Conservation (phyloP, 202 grass and related monocot species). For the Schoenoplectus triqueter region DNA sequence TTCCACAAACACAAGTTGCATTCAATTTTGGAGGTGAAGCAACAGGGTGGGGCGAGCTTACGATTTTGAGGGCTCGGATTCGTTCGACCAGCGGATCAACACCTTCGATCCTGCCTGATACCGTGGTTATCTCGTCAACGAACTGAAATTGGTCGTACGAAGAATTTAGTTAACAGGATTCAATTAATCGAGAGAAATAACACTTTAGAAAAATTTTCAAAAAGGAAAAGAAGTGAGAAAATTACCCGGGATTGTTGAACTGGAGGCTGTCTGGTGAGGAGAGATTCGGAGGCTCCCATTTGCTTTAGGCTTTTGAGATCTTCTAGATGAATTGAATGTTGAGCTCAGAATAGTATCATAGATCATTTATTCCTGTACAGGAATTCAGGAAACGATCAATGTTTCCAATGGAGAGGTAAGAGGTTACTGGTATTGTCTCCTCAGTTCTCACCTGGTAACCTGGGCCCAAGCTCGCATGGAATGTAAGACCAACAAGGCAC, state of each 20-base stretch:
- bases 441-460: background rate
- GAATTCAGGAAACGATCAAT: background rate
- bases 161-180: conserved; percentile 2
- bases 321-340: background rate
- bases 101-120: conserved; percentile 52
- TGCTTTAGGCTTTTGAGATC: background rate
- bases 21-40: background rate
- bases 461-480: background rate
- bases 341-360: background rate
- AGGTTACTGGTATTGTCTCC: no score
- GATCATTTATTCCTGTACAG: background rate
- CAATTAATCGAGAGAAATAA: conserved; percentile 10
- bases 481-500: background rate
- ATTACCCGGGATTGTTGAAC: conserved; percentile 34
- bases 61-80: conserved; percentile 55
- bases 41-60: conserved; percentile 18
- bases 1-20: background rate
- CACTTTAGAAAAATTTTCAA: background rate
- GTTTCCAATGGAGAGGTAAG: background rate
- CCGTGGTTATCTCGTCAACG: conserved; percentile 73
- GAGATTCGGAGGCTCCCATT: conserved; percentile 66
- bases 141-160: conserved; percentile 38
- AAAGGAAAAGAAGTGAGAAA: conserved; percentile 9
- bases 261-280: conserved; percentile 39
- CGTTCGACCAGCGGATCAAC: conserved; percentile 57